Evolutionary conservation across 139 green algal species (phyloP), one percentile per base, ranked within the genome.

Genomic region (Coelastrella sp.): DNA sequence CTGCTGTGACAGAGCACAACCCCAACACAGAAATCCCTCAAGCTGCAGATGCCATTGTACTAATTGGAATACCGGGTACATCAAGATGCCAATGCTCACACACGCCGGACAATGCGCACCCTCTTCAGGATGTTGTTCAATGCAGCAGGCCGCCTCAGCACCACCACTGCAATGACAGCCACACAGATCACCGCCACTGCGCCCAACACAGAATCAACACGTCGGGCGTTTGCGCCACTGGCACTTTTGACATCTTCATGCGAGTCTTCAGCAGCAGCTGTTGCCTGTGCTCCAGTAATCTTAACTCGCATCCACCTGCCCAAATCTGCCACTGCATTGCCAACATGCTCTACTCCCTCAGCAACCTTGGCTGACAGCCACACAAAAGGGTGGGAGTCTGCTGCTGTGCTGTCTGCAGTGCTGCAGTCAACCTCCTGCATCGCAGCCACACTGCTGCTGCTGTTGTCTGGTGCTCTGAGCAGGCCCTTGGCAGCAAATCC

Each of bases 401-500:
- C 78, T 58, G 35, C 10, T 66, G 78, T 66, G 14, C 78, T 65
- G 17, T 27, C 78, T 35, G 49, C 78, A 27, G 78, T 66, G 78
- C 11, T n/a, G 27, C 76, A 20, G 76, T 24, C 25, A 59, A 20
- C 35, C 20, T 59, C 76, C 17, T 49, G 35, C 35, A 20, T 20
- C 19, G 66, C 66, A 75, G 66, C 66, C 19, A 20, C 19, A 19
- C 17, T 19, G 17, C 66, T 49, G 35, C 35, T 49, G 35, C 35
- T 49, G 35, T 49, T 49, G 35, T 82, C 76, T 60, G 78, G 78
- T 25, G 35, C 78, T 7, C 10, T 19, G 11, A 84, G 56, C 78
- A 84, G 78, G 24, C 78, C 78, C 78, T 84, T 84, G 78, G 78
- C 35, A 25, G 78, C 78, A 68, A 84, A 84, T 49, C 78, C 78